Evolutionary conservation across 2,329 filamentous ascomycete genomes (phyloP), one percentile per base, ranked within the genome.

Genomic region (Scedosporium dehoogii): DNA sequence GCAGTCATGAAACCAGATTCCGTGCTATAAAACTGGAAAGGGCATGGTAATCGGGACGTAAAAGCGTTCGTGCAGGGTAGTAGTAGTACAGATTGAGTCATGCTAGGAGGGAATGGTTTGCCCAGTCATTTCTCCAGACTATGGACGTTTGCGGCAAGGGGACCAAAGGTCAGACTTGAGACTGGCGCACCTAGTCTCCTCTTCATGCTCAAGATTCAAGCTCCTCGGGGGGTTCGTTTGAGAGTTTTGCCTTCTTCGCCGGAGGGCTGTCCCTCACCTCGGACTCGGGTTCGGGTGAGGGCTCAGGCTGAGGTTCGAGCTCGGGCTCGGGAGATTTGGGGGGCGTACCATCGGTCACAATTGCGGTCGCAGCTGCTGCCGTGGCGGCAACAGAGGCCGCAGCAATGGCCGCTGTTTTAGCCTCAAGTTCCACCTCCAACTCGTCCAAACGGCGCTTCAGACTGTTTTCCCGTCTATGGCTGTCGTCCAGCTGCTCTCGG

Each of bases 401-500:
- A 25, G 57, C 55, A 27, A 42, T 44, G 9, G 61, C 41, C 21
- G 42, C 55, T 25, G 59, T 60, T 23, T 61, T 73, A 6, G 69
- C 74, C 60, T 77, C 78, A 1, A 81, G 71, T 71, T 85, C 83
- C 44, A 82, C 79, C 70, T 93, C 89, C 53, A 92, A 78, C 67
- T 96, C 90, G 63, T 90, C 88, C n/a, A 96, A 78, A 59, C 89
- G 85, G 59, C 89, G 83, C 76, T 96, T 96, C 44, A 96, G 80
- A 63, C 87, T 89, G 63, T 91, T 90, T 73, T 96, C 92, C 42
- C 91, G 83, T 60, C 85, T 83, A 68, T 92, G 87, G 57, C 87
- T 86, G 60, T 93, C 89, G 38, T 96, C 90, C 1, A 92, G 79
- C 66, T 88, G 86, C 41, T 80, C 77, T 63, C 81, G 81, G 57